Evolutionary conservation across 148 eudicot genomes (phyloP).

Genomic region (Vaccinium myrtillus): DNA sequence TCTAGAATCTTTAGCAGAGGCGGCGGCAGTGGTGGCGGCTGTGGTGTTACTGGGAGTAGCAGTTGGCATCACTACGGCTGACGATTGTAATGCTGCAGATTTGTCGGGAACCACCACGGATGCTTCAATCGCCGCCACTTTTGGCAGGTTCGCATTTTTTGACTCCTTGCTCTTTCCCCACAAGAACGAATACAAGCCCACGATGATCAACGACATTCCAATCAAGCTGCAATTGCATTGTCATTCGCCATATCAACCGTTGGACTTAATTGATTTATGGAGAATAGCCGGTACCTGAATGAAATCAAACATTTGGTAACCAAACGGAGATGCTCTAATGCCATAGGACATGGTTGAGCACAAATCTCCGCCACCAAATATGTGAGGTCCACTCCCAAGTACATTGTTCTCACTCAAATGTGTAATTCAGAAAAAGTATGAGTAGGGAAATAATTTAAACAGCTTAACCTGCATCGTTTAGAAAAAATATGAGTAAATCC

Average conservation of each 20-base stretch:
- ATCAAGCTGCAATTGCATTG: slow-evolving; percentile 44
- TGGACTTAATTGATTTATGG: neutral
- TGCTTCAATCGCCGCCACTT: neutral
- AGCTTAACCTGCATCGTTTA: slow-evolving; percentile 38
- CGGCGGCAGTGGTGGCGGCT: neutral
- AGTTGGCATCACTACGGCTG: slow-evolving; percentile 23
- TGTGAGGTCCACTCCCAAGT: no score
- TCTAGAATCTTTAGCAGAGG: neutral
- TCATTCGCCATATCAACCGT: neutral
- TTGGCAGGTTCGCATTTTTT: slow-evolving; percentile 9
- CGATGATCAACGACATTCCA: slow-evolving; percentile 49
- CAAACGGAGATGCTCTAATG: no score
- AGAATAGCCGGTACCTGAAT: no score
- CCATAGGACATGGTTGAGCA: no score
- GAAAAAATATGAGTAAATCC: neutral
- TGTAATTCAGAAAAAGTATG: no score
- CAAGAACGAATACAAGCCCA: slow-evolving; percentile 54
- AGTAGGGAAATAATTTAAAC: slow-evolving; percentile 44
- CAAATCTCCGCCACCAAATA: no score
- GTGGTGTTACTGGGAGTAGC: slow-evolving; percentile 8
- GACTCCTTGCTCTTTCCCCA: slow-evolving; percentile 49
- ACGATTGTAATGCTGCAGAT: neutral
- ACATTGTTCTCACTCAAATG: no score
- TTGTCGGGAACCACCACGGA: neutral
- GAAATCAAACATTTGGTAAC: no score